Evolutionary conservation across 2,329 filamentous ascomycete genomes (phyloP).

Genomic region (Aspergillus melleus): DNA sequence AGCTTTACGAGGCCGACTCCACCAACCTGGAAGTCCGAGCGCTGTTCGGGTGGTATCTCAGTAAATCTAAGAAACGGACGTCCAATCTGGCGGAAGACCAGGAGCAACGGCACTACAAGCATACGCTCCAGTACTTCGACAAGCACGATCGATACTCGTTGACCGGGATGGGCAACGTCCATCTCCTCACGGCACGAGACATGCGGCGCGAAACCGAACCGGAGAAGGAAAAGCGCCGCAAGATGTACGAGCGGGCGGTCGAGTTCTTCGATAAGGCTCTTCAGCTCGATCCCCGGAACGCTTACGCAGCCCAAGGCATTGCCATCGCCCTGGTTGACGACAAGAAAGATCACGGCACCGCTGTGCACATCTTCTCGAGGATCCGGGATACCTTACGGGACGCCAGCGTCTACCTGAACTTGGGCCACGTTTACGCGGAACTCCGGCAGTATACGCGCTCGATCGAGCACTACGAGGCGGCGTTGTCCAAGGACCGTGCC

Average conservation of each 20-base stretch:
- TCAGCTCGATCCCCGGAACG: slow-evolving; percentile 91
- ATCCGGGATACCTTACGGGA: slow-evolving; percentile 89
- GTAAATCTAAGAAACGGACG: slow-evolving; percentile 80
- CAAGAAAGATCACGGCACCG: slow-evolving; percentile 80
- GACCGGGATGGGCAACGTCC: slow-evolving; percentile 96
- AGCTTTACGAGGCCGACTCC: slow-evolving; percentile 80
- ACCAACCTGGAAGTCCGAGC: slow-evolving; percentile 88
- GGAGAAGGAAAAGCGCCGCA: slow-evolving; percentile 86
- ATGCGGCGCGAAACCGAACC: slow-evolving; percentile 88
- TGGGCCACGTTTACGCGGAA: slow-evolving; percentile 91
- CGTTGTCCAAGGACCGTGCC: slow-evolving; percentile 74
- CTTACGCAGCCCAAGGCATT: slow-evolving; percentile 93
- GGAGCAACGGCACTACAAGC: slow-evolving; percentile 93
- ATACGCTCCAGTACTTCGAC: slow-evolving; percentile 89
- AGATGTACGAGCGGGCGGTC: slow-evolving; percentile 84
- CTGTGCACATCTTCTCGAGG: slow-evolving; percentile 84
- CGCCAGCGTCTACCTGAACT: slow-evolving; percentile 83
- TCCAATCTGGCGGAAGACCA: slow-evolving; percentile 82
- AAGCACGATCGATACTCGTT: slow-evolving; percentile 98
- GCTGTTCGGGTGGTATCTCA: slow-evolving; percentile 93
- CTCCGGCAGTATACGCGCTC: slow-evolving; percentile 86
- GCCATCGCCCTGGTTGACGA: slow-evolving; percentile 94
- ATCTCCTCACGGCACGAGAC: slow-evolving; percentile 82
- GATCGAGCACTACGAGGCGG: slow-evolving; percentile 90
- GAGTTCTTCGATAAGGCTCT: slow-evolving; percentile 99